Evolutionary conservation across 164 flowering plant genomes (phyloP), one percentile per base, ranked within the genome.

Genomic region (Magnolia sinica): DNA sequence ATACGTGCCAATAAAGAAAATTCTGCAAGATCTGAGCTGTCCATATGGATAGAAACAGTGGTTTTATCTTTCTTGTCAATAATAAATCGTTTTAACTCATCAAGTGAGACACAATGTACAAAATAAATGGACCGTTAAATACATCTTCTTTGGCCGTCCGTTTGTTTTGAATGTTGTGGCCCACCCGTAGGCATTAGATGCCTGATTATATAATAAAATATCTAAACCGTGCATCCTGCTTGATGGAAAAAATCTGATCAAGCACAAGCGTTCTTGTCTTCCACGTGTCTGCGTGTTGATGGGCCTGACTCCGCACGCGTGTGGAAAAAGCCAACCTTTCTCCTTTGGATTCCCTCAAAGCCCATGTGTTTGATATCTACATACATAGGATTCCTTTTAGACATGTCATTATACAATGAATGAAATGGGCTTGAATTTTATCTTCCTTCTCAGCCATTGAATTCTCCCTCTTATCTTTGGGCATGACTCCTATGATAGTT

Each of bases 321-420:
- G 61, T 55, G 18, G 61, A 55, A 16, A 55, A 10, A 11, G 11
- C 18, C 13, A 55, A 55, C 14, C 61, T 10, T 4, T 55, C 2
- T 16, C 20, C 71, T 31, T 68, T 10, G 71, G 71, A 68, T 68
- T 68, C 50, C 31, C 31, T 68, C 31, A 10, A 8, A 20, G 71
- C 19, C 50, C 20, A 31, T 31, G 50, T 68, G 71, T 68, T 3
- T 50, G 2, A 31, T 68, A n/a, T 31, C 18, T 24, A 24, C 11
- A 68, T 31, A 68, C 71, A 68, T 68, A 68, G 71, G 71, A 68
- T 68, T 68, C 71, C 71, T 68, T 59, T 68, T 2, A 31, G 7
- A 27, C 20, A 31, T 29, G 71, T 68, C 71, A 24, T 24, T 29
- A 31, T 68, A 68, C 71, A 64, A 8, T 64, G 67, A 64, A 64